A percentile compares a stretch with the other conserved stretches of the same genome.
Evolutionary conservation across 176 grass and related monocot species (phyloP).

Genomic region (Alloteropsis semialata): DNA sequence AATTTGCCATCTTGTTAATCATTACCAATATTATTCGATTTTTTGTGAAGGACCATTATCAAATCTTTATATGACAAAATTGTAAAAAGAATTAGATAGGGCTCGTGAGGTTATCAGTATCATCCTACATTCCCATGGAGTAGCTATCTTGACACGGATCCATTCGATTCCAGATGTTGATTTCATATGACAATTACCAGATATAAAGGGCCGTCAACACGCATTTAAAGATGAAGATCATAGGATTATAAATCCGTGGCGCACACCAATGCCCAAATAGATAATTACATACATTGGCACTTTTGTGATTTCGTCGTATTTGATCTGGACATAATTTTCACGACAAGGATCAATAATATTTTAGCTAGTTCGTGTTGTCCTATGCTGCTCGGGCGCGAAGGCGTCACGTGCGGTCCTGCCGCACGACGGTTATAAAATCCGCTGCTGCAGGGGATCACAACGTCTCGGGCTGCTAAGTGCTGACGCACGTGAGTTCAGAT

Average conservation of each 20-base stretch:
- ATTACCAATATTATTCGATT: neutral
- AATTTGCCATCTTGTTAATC: neutral
- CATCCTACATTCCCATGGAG: neutral
- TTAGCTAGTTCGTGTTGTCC: neutral
- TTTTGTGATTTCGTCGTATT: neutral
- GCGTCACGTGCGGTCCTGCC: conserved; percentile 11
- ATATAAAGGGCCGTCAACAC: too few relatives aligned
- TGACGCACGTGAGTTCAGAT: conserved; percentile 36
- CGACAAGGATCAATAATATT: neutral
- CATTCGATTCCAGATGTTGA: neutral
- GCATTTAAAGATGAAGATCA: too few relatives aligned
- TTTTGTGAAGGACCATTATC: neutral
- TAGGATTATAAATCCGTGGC: neutral
- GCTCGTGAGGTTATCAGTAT: too few relatives aligned
- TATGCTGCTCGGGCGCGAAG: neutral
- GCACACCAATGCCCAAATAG: too few relatives aligned
- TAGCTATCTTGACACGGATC: neutral
- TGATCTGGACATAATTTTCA: neutral
- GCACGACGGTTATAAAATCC: conserved; percentile 1
- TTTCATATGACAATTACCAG: neutral
- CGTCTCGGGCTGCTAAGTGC: conserved; percentile 19
- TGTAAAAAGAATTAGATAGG: too few relatives aligned
- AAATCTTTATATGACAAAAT: neutral
- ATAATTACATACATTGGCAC: neutral
- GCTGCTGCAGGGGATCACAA: conserved; percentile 5